A percentile compares a stretch with the other conserved stretches of the same genome.
Conservation (phyloP, 2,329 filamentous ascomycete species). For the Rhinocladiella similis region DNA sequence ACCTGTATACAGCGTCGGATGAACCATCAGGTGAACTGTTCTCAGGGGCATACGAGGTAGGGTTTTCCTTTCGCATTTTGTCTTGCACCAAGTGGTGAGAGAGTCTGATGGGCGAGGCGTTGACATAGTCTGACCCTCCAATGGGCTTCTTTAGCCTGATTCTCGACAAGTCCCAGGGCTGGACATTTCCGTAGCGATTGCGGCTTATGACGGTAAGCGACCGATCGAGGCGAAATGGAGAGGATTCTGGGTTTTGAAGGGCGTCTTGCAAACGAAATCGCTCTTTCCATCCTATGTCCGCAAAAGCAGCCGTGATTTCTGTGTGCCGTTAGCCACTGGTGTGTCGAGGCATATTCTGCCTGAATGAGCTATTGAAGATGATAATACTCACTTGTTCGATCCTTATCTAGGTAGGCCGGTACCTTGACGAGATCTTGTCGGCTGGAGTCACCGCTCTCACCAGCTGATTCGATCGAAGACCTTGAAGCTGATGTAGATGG, state of each 20-base stretch:
- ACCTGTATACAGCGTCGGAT: conserved; percentile 50
- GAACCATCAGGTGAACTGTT: neutral
- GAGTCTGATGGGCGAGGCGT: conserved; percentile 71
- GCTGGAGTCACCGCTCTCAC: conserved; percentile 8
- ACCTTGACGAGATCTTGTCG: conserved; percentile 19
- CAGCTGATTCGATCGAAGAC: conserved; percentile 7
- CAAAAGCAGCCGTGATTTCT: conserved; percentile 63
- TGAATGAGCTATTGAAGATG: neutral
- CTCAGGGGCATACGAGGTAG: conserved; percentile 11
- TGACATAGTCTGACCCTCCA: conserved; percentile 75
- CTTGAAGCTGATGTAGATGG: conserved; percentile 11
- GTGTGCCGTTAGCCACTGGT: conserved; percentile 18
- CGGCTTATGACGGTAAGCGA: conserved; percentile 59
- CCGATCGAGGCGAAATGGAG: conserved; percentile 60
- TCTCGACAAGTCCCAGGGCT: conserved; percentile 84
- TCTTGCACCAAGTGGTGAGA: conserved; percentile 44
- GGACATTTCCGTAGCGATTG: conserved; percentile 87
- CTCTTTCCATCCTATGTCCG: conserved; percentile 62
- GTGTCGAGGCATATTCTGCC: conserved; percentile 4
- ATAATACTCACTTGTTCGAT: conserved; percentile 24
- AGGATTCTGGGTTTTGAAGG: conserved; percentile 46
- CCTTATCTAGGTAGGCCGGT: conserved; percentile 28
- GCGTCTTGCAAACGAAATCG: conserved; percentile 54
- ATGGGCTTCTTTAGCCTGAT: conserved; percentile 77
- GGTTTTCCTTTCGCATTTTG: conserved; percentile 44